phyloP scores from a whole-genome alignment of 1,284 basidiomycete species.

The Pseudozyma tsukubaensis region DNA sequence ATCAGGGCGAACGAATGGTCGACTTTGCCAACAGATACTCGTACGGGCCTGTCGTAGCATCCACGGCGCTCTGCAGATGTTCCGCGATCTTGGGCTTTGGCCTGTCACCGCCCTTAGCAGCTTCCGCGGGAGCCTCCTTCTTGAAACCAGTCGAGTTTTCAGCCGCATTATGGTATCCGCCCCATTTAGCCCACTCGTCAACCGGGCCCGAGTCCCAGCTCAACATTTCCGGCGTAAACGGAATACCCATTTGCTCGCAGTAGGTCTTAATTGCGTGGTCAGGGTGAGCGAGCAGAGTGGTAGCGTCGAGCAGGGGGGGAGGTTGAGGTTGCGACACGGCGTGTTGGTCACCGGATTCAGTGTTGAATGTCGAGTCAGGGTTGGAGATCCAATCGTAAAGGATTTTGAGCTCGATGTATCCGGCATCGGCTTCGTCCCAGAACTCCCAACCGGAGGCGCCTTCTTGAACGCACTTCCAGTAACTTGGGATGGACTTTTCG shows the following conservation, averaged over 20 bases:
- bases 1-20: constrained; percentile 36
- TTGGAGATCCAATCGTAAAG: constrained; percentile 64
- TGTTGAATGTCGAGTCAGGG: constrained; percentile 61
- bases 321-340: constrained; percentile 53
- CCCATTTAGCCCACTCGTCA: constrained; percentile 65
- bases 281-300: constrained; percentile 55
- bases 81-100: constrained; percentile 45
- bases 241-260: constrained; percentile 59
- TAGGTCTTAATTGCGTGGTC: constrained; percentile 54
- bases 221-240: constrained; percentile 60
- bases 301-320: constrained; percentile 61
- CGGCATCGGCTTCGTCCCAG: constrained; percentile 64
- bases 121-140: constrained; percentile 33
- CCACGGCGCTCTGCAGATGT: constrained; percentile 49
- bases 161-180: constrained; percentile 62
- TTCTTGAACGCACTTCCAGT: constrained; percentile 65
- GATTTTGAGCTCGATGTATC: constrained; percentile 59
- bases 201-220: constrained; percentile 62
- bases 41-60: constrained; percentile 39
- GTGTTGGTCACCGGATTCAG: constrained; percentile 23
- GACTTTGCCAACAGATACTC: constrained; percentile 44
- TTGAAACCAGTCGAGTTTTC: constrained; percentile 64
- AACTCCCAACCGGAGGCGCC: constrained; percentile 62
- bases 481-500: constrained; percentile 60
- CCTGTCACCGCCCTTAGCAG: constrained; percentile 10